Evolutionary conservation across 148 eudicot species (phyloP), one percentile per base, ranked within the genome.

Genomic region (Amaranthus hypochondriacus): DNA sequence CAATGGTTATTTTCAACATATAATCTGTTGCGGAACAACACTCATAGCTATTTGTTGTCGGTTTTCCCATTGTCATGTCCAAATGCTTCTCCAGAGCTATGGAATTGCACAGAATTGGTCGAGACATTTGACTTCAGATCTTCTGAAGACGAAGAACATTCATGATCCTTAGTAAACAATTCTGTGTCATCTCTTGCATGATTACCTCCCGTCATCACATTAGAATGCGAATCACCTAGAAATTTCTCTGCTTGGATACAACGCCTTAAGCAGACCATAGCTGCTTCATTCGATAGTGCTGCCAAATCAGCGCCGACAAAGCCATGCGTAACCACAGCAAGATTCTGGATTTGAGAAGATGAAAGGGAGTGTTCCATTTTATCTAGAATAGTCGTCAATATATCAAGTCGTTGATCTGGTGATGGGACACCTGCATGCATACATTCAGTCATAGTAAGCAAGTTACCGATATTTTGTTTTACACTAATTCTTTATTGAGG

Each of bases 261-360:
- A 62, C 83, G 84, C 79, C 90, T 83, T 73, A 92, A 90, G 78
- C 96, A 83, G 70, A 82, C 82, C 86, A 90, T 77, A 56, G 89
- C 91, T 48, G 99, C 96, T 79, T 92, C 91, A 81, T 88, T 89
- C 83, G 88, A 87, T 56, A 95, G 89, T 51, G 92, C 85, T 74
- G 79, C 91, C 75, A 95, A 77, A 84, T 95, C 99, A 81, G 97
- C 99, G 73, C 99, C 99, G 71, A 95, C 99, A 76, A 88, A 95
- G 56, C 96, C 99, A 81, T 95, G 97, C 42, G 99, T 90, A 70
- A 78, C 78, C 69, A 64, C 79, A 64, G 99, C 87, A 79, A 95
- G 85, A 53, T 87, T 76, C 76, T 84, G 86, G 77, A 95, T 73
- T 81, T 92, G 86, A 53, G 72, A 60, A 54, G 78, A 78, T 56